Evolutionary conservation across 306 rosid species (phyloP), one percentile per base, ranked within the genome.

Genomic region (Sphenostylis stenocarpa): DNA sequence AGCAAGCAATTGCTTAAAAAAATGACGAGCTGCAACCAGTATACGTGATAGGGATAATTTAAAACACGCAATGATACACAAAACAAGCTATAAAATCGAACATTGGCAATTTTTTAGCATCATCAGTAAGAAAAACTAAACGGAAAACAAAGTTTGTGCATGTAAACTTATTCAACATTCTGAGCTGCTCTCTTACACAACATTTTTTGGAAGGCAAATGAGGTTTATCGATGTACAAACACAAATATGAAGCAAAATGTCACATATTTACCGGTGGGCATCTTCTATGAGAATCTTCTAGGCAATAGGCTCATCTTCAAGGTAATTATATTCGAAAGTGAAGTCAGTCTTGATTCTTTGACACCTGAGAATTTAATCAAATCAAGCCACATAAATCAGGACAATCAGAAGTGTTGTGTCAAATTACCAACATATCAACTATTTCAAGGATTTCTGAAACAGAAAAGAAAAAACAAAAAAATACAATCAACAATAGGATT

Each of bases 271-370:
- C 81, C 66, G 58, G 26, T 33, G 45, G 62, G 64, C 77, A 82
- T 70, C 61, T 34, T 41, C 80, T 16, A 26, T n/a, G n/a, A 44
- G 53, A 77, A 82, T 73, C 53, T 38, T 38, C 81, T 20, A 29
- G 41, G 75, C 88, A 45, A 87, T 77, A 76, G 87, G 96, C 76
- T 92, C 97, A 73, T 92, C 97, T 87, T 92, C 97, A 43, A 92
- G 97, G 72, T 90, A 88, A 81, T 90, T 90, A 57, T 92, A 92
- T 81, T 92, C 97, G 71, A 92, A 92, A 26, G 96, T 90, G 85
- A 92, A 92, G 75, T 92, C 97, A 0, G 96, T 90, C 86, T 92
- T 92, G 85, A 92, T 92, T 82, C 97, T 85, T 66, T 92, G 97
- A 77, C 97, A 92, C 97, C 96, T 92, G 90, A 62, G 49, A 73